Conservation (phyloP, 306 rosid genomes). For the Calophaca sinica region DNA sequence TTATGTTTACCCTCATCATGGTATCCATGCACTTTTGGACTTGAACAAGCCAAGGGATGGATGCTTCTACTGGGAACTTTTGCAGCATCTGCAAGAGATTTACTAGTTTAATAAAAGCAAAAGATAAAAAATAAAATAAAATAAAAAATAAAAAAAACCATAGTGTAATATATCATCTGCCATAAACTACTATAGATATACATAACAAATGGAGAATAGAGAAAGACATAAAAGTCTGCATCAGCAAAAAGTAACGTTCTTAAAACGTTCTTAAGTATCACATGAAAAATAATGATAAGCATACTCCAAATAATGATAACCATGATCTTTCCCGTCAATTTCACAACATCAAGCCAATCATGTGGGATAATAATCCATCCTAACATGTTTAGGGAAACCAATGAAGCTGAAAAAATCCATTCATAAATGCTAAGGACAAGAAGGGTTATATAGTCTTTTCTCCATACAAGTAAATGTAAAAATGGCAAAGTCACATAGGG, state of each 20-base stretch:
- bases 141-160: background rate
- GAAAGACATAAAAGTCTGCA: background rate
- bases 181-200: background rate
- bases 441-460: no score
- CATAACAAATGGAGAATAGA: background rate
- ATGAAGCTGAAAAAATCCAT: background rate
- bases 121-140: background rate
- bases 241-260: background rate
- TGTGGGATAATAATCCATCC: background rate
- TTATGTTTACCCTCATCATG: slow-evolving; percentile 24
- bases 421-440: background rate
- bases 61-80: slow-evolving; percentile 22
- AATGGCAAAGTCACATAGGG: no score
- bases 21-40: slow-evolving; percentile 5
- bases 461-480: no score
- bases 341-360: background rate
- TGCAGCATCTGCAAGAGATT: slow-evolving; percentile 33
- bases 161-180: background rate
- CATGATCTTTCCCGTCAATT: background rate
- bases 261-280: background rate
- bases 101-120: background rate
- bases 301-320: background rate
- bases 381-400: background rate
- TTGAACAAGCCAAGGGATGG: slow-evolving; percentile 12
- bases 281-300: background rate